Base-by-base conservation (phyloP, 1,139 yeast species). In the Scheffersomyces quercinus region DNA sequence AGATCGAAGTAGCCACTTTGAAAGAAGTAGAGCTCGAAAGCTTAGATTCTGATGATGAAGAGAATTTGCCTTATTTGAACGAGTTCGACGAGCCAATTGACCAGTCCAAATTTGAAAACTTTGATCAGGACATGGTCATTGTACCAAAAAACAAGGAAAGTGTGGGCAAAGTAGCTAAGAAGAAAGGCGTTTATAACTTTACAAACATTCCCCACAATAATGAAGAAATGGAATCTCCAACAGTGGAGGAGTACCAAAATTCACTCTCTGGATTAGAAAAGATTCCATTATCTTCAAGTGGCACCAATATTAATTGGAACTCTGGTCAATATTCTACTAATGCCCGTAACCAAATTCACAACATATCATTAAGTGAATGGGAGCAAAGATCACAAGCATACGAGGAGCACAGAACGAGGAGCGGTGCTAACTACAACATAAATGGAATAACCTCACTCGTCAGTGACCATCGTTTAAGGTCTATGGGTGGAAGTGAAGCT, bases 281-380 rank as follows among this genome's bases (percentile, higher is more conserved):
- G 28, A 69, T 71, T 31, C 75, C 76, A 6, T 50, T 46, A 35
- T 40, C 61, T 0, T 43, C 50, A 28, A 36, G 44, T 28, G 37
- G 33, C n/a, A 44, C 51, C 29, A 37, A 47, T 9, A 40, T 46
- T 10, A 49, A 48, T 36, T 53, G 55, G 58, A 40, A 44, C 28
- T 36, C 41, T 7, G 45, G 41, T 2, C 7, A 20, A 20, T 20
- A 20, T 20, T 6, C 26, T 8, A 20, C 26, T 20, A 28, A 28
- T 13, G 12, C 32, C n/a, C 12, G 33, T 12, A 37, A 31, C 10
- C 41, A 35, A 4, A 41, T 54, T 31, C 52, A 58, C 32, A 59
- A 56, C 37, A 65, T 69, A 11, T 59, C 70, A 8, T 54, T 63
- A 13, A 53, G 63, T 28, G 66, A 68, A 28, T 70, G 76, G 75